A percentile compares a stretch with the other conserved stretches of the same genome.
Conservation (phyloP, 2,329 filamentous ascomycete genomes). For the Capronia americana region DNA sequence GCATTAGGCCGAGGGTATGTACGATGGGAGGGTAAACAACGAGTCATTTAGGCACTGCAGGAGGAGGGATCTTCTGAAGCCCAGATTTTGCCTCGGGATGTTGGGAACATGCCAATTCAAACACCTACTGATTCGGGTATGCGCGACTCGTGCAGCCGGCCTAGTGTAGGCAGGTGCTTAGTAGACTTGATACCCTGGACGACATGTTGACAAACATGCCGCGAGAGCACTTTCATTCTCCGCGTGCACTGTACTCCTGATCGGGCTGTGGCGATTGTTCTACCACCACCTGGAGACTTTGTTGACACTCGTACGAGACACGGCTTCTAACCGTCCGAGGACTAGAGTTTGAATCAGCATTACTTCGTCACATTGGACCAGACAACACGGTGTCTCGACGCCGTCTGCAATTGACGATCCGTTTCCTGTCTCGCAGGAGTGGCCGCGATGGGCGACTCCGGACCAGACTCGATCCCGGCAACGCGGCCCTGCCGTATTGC, state of each 20-base stretch:
- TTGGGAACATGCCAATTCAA: not conserved
- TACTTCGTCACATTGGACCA: not conserved
- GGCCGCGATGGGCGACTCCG: slow-evolving; percentile 34
- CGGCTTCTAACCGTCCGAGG: not conserved
- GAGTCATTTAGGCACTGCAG: not conserved
- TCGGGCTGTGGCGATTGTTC: not conserved
- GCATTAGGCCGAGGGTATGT: not conserved
- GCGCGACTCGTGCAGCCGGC: not conserved
- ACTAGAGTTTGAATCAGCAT: too few species aligned
- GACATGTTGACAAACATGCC: not conserved
- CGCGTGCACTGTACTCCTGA: not conserved
- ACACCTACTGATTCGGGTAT: not conserved
- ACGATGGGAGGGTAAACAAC: not conserved
- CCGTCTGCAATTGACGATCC: not conserved
- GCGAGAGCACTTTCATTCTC: not conserved
- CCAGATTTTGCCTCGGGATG: not conserved
- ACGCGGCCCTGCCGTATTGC: slow-evolving; percentile 44
- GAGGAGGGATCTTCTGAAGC: not conserved
- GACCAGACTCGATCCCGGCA: slow-evolving; percentile 10
- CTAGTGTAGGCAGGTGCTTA: not conserved
- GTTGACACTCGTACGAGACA: not conserved
- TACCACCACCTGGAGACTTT: not conserved
- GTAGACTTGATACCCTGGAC: not conserved
- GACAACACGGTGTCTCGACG: not conserved
- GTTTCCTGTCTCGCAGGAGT: too few species aligned